These are phyloP conservation scores for Elsinoe arachidis DNA, from an alignment of 2,329 filamentous ascomycete species.

Conservation along the genomic window DNA sequence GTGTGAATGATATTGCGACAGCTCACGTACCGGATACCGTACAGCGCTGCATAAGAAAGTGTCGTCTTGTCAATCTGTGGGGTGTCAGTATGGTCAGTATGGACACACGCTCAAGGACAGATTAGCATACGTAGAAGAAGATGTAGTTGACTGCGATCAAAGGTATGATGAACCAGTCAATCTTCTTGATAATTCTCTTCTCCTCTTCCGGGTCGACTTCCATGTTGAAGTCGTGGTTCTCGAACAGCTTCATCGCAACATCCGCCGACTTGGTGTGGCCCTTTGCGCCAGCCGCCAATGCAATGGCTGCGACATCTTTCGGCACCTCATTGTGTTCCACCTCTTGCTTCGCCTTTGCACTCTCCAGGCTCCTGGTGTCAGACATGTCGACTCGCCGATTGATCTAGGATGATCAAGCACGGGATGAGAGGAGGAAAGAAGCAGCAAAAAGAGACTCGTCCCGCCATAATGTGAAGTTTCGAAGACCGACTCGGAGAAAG, in stretches of 20 bases:
- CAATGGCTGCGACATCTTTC: neutral
- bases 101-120: neutral
- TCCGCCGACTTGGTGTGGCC: constrained; percentile 25
- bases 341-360: neutral
- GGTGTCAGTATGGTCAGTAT: neutral
- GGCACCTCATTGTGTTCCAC: neutral
- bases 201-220: constrained; percentile 41
- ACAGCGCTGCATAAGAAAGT: constrained; percentile 55
- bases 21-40: constrained; percentile 42
- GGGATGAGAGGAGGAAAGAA: neutral
- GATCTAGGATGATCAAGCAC: neutral
- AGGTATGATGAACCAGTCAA: constrained; percentile 52
- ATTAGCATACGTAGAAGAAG: constrained; percentile 26
- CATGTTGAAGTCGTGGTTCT: constrained; percentile 30
- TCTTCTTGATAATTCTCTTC: constrained; percentile 43
- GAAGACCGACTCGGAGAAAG: neutral
- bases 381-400: neutral
- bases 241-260: constrained; percentile 44
- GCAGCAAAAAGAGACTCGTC: neutral
- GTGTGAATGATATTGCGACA: neutral
- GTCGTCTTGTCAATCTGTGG: constrained; percentile 41
- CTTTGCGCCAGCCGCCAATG: constrained; percentile 7
- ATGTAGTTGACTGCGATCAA: constrained; percentile 31
- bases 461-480: neutral
- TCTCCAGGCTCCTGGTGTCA: constrained; percentile 10